These are phyloP conservation scores for Paracoccidioides brasiliensis DNA, from an alignment of 2,329 filamentous ascomycete genomes.

Conservation along the genomic window DNA sequence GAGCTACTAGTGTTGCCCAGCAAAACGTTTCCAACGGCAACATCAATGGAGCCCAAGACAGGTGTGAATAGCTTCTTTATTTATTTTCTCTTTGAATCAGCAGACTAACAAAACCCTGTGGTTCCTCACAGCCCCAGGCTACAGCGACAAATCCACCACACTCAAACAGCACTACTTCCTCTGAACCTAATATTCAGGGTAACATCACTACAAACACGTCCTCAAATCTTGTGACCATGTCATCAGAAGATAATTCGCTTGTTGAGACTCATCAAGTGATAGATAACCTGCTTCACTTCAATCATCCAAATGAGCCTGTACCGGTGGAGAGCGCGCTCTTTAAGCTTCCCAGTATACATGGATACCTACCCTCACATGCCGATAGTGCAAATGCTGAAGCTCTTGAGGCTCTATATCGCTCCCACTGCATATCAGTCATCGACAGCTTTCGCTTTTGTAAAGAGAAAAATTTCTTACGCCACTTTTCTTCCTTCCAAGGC, in stretches of 20 bases:
- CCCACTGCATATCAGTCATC: constrained; percentile 87
- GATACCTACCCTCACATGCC: constrained; percentile 66
- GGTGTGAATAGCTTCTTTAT: neutral
- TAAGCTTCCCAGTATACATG: constrained; percentile 70
- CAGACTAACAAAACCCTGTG: neutral
- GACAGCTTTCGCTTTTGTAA: constrained; percentile 94
- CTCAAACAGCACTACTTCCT: neutral
- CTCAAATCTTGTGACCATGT: neutral
- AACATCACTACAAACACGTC: neutral
- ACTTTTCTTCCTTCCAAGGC: constrained; percentile 90
- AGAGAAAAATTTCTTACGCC: constrained; percentile 89
- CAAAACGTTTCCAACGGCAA: constrained; percentile 11
- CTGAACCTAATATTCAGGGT: neutral
- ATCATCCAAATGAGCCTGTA: constrained; percentile 19
- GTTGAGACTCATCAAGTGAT: constrained; percentile 26
- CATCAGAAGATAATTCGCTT: neutral
- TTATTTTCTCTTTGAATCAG: neutral
- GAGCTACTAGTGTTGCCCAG: neutral
- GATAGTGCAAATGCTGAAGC: constrained; percentile 80
- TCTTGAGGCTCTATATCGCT: constrained; percentile 75
- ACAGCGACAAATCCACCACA: neutral
- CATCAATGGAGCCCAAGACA: constrained; percentile 10
- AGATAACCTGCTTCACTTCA: constrained; percentile 29
- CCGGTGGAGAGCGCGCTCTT: constrained; percentile 55
- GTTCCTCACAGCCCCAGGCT: neutral